Evolutionary conservation across 2,329 filamentous ascomycete genomes (phyloP).

Genomic region (Trichoderma sp.): DNA sequence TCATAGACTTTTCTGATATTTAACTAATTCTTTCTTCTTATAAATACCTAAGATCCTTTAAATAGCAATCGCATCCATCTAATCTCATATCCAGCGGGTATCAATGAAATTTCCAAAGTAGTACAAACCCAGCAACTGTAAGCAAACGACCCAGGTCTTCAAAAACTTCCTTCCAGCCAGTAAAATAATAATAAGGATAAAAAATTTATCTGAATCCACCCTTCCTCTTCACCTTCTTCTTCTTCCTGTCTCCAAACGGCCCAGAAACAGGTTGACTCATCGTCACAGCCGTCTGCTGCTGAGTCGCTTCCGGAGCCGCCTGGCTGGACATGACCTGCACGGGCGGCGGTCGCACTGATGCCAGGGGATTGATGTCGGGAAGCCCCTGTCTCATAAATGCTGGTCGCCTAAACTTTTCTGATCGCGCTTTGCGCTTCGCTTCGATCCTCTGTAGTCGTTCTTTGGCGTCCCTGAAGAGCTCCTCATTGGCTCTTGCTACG

Average conservation of each 20-base stretch:
- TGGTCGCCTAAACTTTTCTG: slow-evolving; percentile 38
- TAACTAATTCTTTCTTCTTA: neutral
- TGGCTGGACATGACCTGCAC: slow-evolving; percentile 41
- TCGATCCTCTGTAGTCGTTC: slow-evolving; percentile 38
- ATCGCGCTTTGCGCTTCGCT: slow-evolving; percentile 36
- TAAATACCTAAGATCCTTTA: neutral
- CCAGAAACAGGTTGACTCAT: slow-evolving; percentile 52
- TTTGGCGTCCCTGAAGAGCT: slow-evolving; percentile 38
- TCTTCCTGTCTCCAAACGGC: slow-evolving; percentile 47
- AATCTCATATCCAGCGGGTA: neutral
- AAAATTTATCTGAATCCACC: slow-evolving; percentile 41
- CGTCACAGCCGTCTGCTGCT: slow-evolving; percentile 35
- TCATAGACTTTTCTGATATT: neutral
- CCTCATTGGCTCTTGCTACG: slow-evolving; percentile 39
- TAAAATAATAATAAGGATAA: neutral
- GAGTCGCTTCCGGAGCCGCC: slow-evolving; percentile 37
- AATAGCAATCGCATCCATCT: neutral
- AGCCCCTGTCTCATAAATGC: slow-evolving; percentile 32
- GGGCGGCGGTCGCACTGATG: slow-evolving; percentile 25
- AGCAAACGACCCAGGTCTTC: neutral
- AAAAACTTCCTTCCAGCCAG: neutral
- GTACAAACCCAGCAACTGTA: neutral
- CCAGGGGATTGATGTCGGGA: slow-evolving; percentile 20
- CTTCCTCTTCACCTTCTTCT: slow-evolving; percentile 48
- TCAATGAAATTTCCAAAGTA: neutral